These are phyloP conservation scores for Pyrenophora tritici-repentis DNA, from an alignment of 2,329 filamentous ascomycete genomes.

Conservation along the genomic window DNA sequence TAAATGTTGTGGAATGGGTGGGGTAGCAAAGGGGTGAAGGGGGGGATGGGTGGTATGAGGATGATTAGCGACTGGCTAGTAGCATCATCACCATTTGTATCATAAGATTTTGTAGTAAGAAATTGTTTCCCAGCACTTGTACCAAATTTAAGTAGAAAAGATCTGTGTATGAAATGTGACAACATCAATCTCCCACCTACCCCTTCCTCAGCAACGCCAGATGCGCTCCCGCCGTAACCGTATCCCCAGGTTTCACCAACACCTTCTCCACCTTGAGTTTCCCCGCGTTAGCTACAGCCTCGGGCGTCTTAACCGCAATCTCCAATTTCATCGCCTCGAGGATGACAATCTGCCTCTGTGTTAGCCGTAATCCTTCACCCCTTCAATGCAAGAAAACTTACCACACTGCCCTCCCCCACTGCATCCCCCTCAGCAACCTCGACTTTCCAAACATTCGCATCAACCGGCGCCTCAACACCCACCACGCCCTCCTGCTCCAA, in stretches of 20 bases:
- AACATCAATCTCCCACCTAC: not conserved
- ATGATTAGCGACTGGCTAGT: too few relatives aligned
- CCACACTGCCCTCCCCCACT: conserved; percentile 41
- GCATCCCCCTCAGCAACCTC: conserved; percentile 47
- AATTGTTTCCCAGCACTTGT: too few relatives aligned
- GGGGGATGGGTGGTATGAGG: too few relatives aligned
- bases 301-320: conserved; percentile 51
- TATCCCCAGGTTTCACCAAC: conserved; percentile 50
- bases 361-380: too few relatives aligned
- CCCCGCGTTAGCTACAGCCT: conserved; percentile 18
- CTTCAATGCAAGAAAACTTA: too few relatives aligned
- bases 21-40: too few relatives aligned
- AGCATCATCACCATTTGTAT: too few relatives aligned
- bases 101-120: too few relatives aligned
- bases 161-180: too few relatives aligned
- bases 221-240: conserved; percentile 44
- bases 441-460: conserved; percentile 55
- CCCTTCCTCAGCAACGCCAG: conserved; percentile 32
- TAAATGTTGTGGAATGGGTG: too few relatives aligned
- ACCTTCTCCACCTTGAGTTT: conserved; percentile 48
- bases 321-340: conserved; percentile 56
- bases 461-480: conserved; percentile 50
- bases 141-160: too few relatives aligned
- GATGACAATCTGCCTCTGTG: conserved; percentile 41
- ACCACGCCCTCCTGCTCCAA: conserved; percentile 51